These are phyloP conservation scores for Cutaneotrichosporon arboriforme DNA, from an alignment of 1,284 basidiomycete genomes.

Conservation along the genomic window DNA sequence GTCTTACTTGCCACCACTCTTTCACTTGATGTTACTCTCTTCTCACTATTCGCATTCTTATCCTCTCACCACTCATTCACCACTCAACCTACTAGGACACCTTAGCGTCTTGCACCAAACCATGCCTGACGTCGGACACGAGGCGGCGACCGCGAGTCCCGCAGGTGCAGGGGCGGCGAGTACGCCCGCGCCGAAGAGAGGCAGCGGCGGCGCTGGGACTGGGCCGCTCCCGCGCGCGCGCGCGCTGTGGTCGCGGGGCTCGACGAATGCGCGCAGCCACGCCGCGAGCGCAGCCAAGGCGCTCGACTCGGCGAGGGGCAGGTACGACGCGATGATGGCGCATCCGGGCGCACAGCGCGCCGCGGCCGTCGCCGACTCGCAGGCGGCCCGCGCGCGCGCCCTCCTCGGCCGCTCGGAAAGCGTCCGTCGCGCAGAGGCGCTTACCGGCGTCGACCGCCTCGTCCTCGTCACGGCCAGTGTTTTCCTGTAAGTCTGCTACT, in stretches of 20 bases:
- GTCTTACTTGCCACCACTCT: no score
- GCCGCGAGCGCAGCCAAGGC: not conserved
- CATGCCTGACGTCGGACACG: no score
- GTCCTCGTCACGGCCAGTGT: slow-evolving; percentile 27
- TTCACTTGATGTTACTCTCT: no score
- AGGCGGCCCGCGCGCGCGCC: slow-evolving; percentile 26
- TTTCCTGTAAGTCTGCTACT: slow-evolving; percentile 30
- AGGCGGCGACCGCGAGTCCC: no score
- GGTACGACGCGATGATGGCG: not conserved
- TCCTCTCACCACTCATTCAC: no score
- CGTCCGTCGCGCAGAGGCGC: slow-evolving; percentile 28
- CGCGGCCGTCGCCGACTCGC: slow-evolving; percentile 4
- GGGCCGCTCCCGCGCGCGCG: slow-evolving; percentile 1
- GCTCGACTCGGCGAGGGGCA: not conserved
- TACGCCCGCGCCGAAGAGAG: no score
- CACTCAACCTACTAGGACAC: no score
- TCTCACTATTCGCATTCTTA: no score
- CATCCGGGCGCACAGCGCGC: slow-evolving; percentile 13
- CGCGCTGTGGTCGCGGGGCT: not conserved
- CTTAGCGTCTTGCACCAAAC: no score
- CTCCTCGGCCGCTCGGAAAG: slow-evolving; percentile 26
- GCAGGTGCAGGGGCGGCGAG: no score
- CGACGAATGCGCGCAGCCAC: not conserved
- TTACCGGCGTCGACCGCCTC: slow-evolving; percentile 34
- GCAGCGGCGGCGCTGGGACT: no score